Evolutionary conservation across 441 rosid species (phyloP), one percentile per base, ranked within the genome.

Genomic region (Pelargonium cotyledonis): DNA sequence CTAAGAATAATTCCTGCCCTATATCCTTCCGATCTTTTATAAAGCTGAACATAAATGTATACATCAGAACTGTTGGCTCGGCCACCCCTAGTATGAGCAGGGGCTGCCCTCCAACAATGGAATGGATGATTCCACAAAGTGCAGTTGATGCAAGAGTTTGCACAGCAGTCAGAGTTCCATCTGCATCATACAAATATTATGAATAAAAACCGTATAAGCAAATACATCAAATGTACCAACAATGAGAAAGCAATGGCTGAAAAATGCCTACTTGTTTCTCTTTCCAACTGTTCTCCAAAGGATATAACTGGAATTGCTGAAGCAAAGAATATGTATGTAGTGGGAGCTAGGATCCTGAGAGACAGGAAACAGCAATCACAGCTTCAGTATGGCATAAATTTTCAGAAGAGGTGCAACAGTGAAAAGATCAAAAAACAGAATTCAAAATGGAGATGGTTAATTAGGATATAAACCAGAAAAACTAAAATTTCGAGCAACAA

Each of bases 271-370:
- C 95, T 82, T 9, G 95, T 89, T 68, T 74, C 76, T 77, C 92
- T 80, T 74, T 84, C 95, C 71, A 89, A 80, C 77, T 89, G 95
- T 75, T 87, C 92, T 67, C 95, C 95, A 68, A 89, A 89, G 63
- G 95, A 86, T 81, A 86, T 86, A 72, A 89, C 95, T 31, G 95
- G 95, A 78, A 86, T 86, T 67, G 95, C 89, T 12, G 95, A 88
- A 70, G 95, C 90, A 66, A 89, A 89, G 85, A 89, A 89, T 78
- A 89, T 85, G 63, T 89, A 89, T 74, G 92, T 89, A 53, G 95
- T 89, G 10, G 95, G 92, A 57, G 92, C 95, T 71, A 89, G 86
- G 73, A 89, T 84, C 88, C 92, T 89, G 66, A 75, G 63, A 44
- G 70, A 68, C 65, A 75, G 35, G 49, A 64, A 77, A 67, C n/a